Base-by-base conservation (phyloP, 2,329 filamentous ascomycete genomes). In the Diplodia corticola region DNA sequence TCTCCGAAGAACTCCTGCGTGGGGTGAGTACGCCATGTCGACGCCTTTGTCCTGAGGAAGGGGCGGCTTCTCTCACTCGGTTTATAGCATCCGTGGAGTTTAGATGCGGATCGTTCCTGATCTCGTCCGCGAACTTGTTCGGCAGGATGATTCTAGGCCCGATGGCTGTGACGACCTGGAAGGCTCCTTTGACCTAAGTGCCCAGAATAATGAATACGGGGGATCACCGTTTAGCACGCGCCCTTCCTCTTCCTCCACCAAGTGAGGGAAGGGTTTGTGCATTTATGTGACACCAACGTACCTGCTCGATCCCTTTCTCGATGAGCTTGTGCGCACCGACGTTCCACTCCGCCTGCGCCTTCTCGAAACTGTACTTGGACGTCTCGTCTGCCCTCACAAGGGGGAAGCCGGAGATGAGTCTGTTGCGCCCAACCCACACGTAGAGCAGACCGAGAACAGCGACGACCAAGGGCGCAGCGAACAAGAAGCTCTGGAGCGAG, bases 71-170 rank as follows among this genome's bases (percentile, higher is more conserved):
- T 15, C 40, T 51, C 28, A 48, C 26, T 33, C 5, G 28, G n/a
- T 35, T 6, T 48, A 26, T 12, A 15, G 30, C 35, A 55, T 48
- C 49, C 2, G 20, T 20, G 13, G 57, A 65, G 48, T 30, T 53
- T n/a, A 65, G 28, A 22, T 55, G 28, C 33, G 49, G 48, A 12
- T 54, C 50, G n/a, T 55, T 65, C 33, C 22, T 65, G 5, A 65
- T 54, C 37, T 65, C 63, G 13, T 65, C 24, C 17, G 26, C 35
- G n/a, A 33, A 65, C 15, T 24, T 33, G 30, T 35, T 55, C 13
- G 63, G 63, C 20, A 65, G 20, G 15, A 65, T 44, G 50, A 54
- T 65, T 5, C 46, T 20, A 5, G 60, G 60, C 6, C 60, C 60
- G 28, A 49, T 30, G 26, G 40, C 46, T 3, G 60, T 63, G 3